Conservation (phyloP, 1,284 basidiomycete genomes). For the Lignosus rhinocerotis region DNA sequence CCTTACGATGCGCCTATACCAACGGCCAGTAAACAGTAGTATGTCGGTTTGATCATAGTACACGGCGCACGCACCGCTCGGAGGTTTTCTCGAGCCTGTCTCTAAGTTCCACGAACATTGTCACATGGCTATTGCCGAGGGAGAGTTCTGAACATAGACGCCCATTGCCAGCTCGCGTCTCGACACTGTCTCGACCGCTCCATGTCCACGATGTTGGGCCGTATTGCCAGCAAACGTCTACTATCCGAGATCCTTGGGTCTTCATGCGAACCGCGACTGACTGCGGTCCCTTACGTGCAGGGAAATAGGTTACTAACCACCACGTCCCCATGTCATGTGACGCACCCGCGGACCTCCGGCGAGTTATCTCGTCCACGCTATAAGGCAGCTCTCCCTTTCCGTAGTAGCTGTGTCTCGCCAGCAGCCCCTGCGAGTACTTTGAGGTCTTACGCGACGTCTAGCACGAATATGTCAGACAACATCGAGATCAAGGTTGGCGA, state of each 20-base stretch:
- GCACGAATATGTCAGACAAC: constrained; percentile 14
- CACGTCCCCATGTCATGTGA: constrained; percentile 17
- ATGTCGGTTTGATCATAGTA: no score
- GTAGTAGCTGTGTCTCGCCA: background rate
- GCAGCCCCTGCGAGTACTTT: background rate
- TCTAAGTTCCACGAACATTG: no score
- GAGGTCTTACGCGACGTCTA: constrained; percentile 12
- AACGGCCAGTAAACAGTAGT: no score
- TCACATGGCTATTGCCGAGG: no score
- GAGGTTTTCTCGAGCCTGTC: no score
- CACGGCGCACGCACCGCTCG: no score
- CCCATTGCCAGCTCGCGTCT: background rate
- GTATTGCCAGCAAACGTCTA: background rate
- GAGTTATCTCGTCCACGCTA: background rate
- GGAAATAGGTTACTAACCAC: constrained; percentile 22
- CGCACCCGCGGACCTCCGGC: background rate
- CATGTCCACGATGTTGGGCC: constrained; percentile 6
- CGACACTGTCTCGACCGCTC: constrained; percentile 4
- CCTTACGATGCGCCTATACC: no score
- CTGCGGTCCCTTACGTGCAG: background rate
- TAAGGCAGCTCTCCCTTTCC: constrained; percentile 6
- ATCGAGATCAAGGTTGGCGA: constrained; percentile 59
- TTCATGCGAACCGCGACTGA: background rate
- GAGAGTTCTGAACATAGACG: background rate
- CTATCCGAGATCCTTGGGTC: background rate